A percentile compares a stretch with the other conserved stretches of the same genome.
These are phyloP conservation scores for Lablab purpureus DNA, from an alignment of 306 rosid genomes.

Conservation along the genomic window DNA sequence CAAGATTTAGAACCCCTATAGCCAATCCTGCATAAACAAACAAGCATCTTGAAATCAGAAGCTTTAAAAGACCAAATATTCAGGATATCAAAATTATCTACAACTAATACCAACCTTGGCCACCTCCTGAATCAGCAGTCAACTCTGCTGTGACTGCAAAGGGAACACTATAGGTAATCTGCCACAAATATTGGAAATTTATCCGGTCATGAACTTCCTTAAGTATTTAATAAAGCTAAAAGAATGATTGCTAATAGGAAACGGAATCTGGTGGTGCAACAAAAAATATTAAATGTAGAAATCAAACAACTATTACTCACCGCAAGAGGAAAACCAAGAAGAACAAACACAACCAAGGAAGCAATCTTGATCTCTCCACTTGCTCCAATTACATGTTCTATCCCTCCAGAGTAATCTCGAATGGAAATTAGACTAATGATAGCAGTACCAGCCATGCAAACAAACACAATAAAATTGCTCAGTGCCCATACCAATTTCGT, in stretches of 20 bases:
- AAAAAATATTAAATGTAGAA: conserved; percentile 25
- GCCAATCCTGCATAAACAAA: conserved; percentile 81
- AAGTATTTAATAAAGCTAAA: conserved; percentile 21
- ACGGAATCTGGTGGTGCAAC: conserved; percentile 21
- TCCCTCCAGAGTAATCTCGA: conserved; percentile 64
- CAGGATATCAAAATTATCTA: conserved; percentile 13
- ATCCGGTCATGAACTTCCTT: conserved; percentile 32
- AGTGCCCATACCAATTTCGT: conserved; percentile 92
- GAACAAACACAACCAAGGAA: conserved; percentile 84
- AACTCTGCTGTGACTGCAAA: conserved; percentile 91
- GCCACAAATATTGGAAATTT: conserved; percentile 52
- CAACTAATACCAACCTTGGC: conserved; percentile 74
- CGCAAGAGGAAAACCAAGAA: conserved; percentile 98
- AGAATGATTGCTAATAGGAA: conserved; percentile 6
- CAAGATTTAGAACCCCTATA: conserved; percentile 95
- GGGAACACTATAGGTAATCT: conserved; percentile 98
- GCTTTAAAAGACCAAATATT: conserved; percentile 31
- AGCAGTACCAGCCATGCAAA: conserved; percentile 96
- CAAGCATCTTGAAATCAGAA: conserved; percentile 43
- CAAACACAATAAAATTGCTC: conserved; percentile 94
- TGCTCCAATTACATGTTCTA: conserved; percentile 80
- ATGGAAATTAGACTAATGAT: conserved; percentile 78
- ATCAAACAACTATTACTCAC: conserved; percentile 58
- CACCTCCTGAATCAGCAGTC: conserved; percentile 97
- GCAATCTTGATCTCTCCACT: conserved; percentile 74